Evolutionary conservation across 139 green algal species (phyloP), one percentile per base, ranked within the genome.

Genomic region (Haematococcus sp.): DNA sequence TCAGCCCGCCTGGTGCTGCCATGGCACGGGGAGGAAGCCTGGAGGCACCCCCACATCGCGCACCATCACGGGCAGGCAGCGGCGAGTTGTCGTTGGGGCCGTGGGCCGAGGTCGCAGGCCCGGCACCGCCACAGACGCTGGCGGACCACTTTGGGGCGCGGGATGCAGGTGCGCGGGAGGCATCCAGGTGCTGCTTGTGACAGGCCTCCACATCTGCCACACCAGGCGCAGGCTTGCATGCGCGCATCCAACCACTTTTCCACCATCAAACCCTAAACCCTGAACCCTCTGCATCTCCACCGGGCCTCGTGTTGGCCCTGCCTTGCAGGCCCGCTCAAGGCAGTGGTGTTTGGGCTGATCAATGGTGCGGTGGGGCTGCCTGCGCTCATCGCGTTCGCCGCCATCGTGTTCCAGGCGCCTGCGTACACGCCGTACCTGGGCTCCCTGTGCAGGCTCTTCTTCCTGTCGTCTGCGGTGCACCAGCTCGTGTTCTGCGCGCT

Each of bases 321-420:
- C 23, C 22, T 32, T 63, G 68, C 22, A 9, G 70, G 70, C 17
- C 34, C 31, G 16, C 32, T 74, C 11, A 84, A 72, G 35, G 68
- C 78, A 20, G 25, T 84, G 0, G 78, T 84, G 27, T 77, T 84
- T 54, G 78, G 78, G 2, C 17, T 72, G 7, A 80, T 84, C 61
- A 91, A 93, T 52, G 73, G 58, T 16, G 61, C 89, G 3, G 87
- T 92, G 15, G 79, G 78, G 9, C 75, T 93, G n/a, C 91, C 91
- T 1, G 79, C 88, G 9, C 89, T 95, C 76, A 88, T 93, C 16
- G 85, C 87, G 0, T 94, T 90, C 60, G 83, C 88, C 1, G 82
- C 86, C 33, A 91, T 96, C 63, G 88, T 95, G 15, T 96, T 92
- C 70, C 73, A 83, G 71, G 61, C 70, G 4, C 70, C 75, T 19